These are phyloP conservation scores for Coniochaeta pulveracea DNA, from an alignment of 2,329 filamentous ascomycete species.

Conservation along the genomic window DNA sequence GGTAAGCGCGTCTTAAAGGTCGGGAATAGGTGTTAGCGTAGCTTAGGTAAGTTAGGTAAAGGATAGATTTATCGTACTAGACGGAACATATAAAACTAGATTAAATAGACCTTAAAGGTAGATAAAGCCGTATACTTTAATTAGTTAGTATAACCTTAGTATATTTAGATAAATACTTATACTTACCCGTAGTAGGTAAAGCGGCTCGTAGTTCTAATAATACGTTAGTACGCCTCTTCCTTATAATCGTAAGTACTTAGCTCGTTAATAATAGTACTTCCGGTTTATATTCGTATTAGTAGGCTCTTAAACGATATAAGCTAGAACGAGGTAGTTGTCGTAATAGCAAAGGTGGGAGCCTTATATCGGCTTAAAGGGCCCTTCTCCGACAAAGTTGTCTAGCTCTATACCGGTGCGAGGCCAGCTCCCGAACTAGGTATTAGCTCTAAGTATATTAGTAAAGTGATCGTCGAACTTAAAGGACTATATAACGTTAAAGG, in stretches of 20 bases:
- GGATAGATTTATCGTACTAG: background rate
- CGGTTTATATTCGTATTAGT: no score
- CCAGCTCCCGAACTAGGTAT: background rate
- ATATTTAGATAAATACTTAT: no score
- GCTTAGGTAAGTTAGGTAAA: background rate
- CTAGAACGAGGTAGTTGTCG: background rate
- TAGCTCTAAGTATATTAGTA: background rate
- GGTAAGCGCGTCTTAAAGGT: background rate
- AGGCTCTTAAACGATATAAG: background rate
- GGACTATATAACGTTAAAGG: no score
- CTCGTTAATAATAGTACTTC: background rate
- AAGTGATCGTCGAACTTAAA: background rate
- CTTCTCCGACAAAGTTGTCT: background rate
- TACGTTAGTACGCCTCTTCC: background rate
- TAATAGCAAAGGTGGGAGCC: background rate
- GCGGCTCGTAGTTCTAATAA: background rate
- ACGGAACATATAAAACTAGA: background rate
- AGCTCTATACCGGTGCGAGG: background rate
- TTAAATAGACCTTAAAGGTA: background rate
- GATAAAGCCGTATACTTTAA: background rate
- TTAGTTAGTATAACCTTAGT: no score
- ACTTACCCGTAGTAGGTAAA: background rate
- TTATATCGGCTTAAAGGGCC: background rate
- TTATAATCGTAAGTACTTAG: background rate
- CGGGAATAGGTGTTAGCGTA: background rate